Evolutionary conservation across 2,329 filamentous ascomycete genomes (phyloP), one percentile per base, ranked within the genome.

Genomic region (Mycosphaerelloides madeirae): DNA sequence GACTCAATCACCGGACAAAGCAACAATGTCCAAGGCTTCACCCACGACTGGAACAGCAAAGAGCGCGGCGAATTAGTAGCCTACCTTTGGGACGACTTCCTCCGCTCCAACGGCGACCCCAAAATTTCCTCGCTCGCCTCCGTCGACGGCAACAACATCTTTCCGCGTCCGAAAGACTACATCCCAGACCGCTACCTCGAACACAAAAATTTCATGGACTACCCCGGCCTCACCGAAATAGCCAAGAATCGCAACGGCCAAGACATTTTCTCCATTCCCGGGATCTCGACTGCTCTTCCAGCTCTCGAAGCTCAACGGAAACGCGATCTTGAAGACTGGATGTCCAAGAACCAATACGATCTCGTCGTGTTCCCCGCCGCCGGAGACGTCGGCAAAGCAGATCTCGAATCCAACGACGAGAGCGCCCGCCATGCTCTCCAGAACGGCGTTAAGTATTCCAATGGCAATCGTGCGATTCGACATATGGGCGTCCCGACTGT

Each of bases 401-500:
- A 79, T 55, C 58, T 74, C 0, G 76, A 79, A 28, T 50, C 28
- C 15, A 56, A 62, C 38, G 49, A 53, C n/a, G 49, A 49, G n/a
- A 59, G 54, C 20, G 53, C 69, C 11, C 45, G 54, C 8, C 64
- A 71, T 44, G 70, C 69, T 3, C 64, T 71, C 44, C 65, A 64
- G 20, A 76, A 79, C 37, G 77, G 77, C 0, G 69, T 79, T 3
- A 70, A 69, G 31, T 79, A 78, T 46, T 71, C 68, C 0, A 76
- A 79, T 43, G 76, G 76, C 1, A 78, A 78, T 40, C 63, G 74
- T 1, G 72, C 71, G 0, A 62, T 80, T 1, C 64, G 76, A 9
- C 76, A 80, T 42, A 62, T 79, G 2, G 77, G 77, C 0, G 68
- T 80, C 0, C 77, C 77, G 0, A 76, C 72, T 0, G 67, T 80